Conservation (phyloP, 2,329 filamentous ascomycete species). For the Aspergillus tanneri region DNA sequence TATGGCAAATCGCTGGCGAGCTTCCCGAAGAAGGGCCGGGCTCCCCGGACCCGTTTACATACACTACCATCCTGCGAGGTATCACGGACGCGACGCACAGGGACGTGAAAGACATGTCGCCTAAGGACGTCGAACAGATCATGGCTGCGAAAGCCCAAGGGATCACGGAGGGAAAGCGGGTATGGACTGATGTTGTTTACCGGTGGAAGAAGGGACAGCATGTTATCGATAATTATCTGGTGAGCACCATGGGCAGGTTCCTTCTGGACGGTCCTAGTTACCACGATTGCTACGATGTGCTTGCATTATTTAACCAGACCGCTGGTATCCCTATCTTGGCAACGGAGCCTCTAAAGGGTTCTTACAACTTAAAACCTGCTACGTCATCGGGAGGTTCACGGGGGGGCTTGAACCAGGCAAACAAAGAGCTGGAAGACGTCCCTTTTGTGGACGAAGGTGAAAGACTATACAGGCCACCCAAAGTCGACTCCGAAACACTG, state of each 20-base stretch:
- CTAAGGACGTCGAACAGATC: constrained; percentile 29
- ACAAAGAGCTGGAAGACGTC: constrained; percentile 23
- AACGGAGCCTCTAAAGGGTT: constrained; percentile 23
- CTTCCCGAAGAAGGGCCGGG: constrained; percentile 64
- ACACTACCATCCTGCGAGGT: constrained; percentile 78
- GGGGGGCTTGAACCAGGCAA: not conserved
- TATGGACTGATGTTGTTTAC: constrained; percentile 79
- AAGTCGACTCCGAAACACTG: constrained; percentile 13
- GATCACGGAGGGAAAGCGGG: constrained; percentile 65
- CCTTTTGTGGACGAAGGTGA: constrained; percentile 33
- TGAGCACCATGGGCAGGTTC: constrained; percentile 76
- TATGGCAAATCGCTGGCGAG: constrained; percentile 74
- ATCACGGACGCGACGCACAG: constrained; percentile 54
- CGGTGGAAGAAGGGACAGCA: constrained; percentile 73
- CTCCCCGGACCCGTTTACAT: constrained; percentile 70
- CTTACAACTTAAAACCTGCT: constrained; percentile 6
- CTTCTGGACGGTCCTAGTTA: constrained; percentile 64
- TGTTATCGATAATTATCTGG: constrained; percentile 72
- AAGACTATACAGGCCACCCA: constrained; percentile 21
- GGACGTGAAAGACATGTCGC: constrained; percentile 31
- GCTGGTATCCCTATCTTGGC: constrained; percentile 64
- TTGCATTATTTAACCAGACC: constrained; percentile 76
- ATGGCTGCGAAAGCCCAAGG: constrained; percentile 36
- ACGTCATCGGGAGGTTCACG: not conserved
- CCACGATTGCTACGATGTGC: constrained; percentile 67